phyloP scores from a whole-genome alignment of 306 rosid genomes.

The Glycine soja region DNA sequence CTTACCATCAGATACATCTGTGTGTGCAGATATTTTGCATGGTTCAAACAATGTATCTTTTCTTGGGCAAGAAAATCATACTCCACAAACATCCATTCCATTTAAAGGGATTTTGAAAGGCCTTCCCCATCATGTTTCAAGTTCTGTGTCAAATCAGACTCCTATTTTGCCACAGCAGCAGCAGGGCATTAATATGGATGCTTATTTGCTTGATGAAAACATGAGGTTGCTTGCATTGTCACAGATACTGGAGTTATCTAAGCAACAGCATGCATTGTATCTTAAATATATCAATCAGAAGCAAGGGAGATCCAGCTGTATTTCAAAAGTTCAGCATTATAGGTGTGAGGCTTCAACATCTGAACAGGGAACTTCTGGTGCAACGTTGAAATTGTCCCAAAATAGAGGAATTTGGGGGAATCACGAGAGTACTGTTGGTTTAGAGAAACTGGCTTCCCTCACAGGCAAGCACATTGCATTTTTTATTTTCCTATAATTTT shows the following conservation, averaged over 20 bases:
- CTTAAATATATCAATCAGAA: slow-evolving; percentile 46
- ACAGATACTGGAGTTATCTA: slow-evolving; percentile 59
- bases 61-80: slow-evolving; percentile 49
- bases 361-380: slow-evolving; percentile 52
- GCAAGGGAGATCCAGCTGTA: slow-evolving; percentile 48
- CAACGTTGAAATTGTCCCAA: slow-evolving; percentile 43
- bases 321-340: slow-evolving; percentile 47
- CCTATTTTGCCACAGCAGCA: slow-evolving; percentile 47
- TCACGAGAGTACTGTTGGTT: slow-evolving; percentile 47
- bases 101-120: slow-evolving; percentile 51
- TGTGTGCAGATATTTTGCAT: slow-evolving; percentile 36
- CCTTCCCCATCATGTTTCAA: slow-evolving; percentile 51
- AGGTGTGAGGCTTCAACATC: slow-evolving; percentile 42
- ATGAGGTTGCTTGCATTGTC: slow-evolving; percentile 57
- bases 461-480: slow-evolving; percentile 44
- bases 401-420: slow-evolving; percentile 40
- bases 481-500: slow-evolving; percentile 21
- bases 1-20: slow-evolving; percentile 36
- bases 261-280: slow-evolving; percentile 51
- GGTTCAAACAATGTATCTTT: slow-evolving; percentile 46
- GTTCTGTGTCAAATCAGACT: slow-evolving; percentile 49
- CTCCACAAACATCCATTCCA: slow-evolving; percentile 46
- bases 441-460: slow-evolving; percentile 49
- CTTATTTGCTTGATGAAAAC: slow-evolving; percentile 58
- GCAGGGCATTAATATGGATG: slow-evolving; percentile 44